phyloP scores from a whole-genome alignment of 306 rosid genomes.

The Ormosia emarginata region DNA sequence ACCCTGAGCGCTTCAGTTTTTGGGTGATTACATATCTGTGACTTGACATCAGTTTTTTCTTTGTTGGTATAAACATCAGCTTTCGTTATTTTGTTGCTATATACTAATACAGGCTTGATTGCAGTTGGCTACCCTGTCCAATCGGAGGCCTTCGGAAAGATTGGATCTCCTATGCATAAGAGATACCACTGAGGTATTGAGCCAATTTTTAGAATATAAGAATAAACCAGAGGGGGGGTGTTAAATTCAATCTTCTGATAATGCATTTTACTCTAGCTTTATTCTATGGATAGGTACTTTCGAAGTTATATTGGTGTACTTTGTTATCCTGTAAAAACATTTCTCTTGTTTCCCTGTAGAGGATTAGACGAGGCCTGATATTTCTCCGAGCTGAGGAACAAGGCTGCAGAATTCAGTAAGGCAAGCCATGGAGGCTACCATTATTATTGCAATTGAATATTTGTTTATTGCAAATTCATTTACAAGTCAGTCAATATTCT shows the following conservation, averaged over 20 bases:
- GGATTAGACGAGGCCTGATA: conserved; percentile 72
- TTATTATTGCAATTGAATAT: conserved; percentile 6
- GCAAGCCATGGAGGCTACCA: conserved; percentile 2
- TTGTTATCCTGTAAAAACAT: neutral
- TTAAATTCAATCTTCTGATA: neutral
- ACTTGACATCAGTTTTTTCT: neutral
- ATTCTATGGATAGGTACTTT: neutral
- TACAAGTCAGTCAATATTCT: conserved; percentile 53
- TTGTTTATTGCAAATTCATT: conserved; percentile 31
- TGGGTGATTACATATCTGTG: conserved; percentile 53
- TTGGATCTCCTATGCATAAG: conserved; percentile 73
- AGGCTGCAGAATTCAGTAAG: conserved; percentile 69
- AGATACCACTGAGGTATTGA: conserved; percentile 80
- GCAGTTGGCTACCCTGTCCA: conserved; percentile 80
- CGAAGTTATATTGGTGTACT: neutral
- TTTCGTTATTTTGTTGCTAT: neutral
- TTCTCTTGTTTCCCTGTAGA: conserved; percentile 37
- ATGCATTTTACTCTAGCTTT: neutral
- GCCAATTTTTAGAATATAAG: neutral
- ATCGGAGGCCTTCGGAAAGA: conserved; percentile 76
- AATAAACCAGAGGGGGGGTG: neutral
- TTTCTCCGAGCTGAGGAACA: conserved; percentile 66
- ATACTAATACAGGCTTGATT: conserved; percentile 19
- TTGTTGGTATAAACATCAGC: neutral
- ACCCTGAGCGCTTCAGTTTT: conserved; percentile 92